phyloP scores from a whole-genome alignment of 148 eudicot species.

The Cornus kousa region DNA sequence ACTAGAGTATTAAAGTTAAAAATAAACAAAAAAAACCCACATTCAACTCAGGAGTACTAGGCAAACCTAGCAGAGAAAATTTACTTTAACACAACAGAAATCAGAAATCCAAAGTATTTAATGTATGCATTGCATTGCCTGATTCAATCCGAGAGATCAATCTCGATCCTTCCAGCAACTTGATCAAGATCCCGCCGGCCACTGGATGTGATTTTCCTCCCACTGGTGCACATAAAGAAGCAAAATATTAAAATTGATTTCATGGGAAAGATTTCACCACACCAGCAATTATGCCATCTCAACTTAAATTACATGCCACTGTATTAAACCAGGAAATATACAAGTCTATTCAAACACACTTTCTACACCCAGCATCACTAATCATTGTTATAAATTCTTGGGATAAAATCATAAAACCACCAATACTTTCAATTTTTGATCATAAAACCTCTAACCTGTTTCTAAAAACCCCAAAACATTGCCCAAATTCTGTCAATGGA shows the following conservation, averaged over 20 bases:
- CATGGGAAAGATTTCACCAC: no score
- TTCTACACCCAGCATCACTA: neutral
- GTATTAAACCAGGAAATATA: neutral
- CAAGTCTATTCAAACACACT: neutral
- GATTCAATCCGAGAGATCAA: constrained; percentile 17
- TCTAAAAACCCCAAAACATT: no score
- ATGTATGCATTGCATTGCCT: neutral
- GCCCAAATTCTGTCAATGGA: no score
- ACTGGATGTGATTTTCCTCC: constrained; percentile 59
- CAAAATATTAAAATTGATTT: neutral
- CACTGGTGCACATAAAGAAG: constrained; percentile 25
- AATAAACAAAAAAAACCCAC: no score
- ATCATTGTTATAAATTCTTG: neutral
- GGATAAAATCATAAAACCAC: no score
- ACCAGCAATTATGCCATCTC: no score
- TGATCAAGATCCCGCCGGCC: constrained; percentile 70
- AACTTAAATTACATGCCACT: neutral
- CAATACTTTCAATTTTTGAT: no score
- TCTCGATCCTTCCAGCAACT: constrained; percentile 54
- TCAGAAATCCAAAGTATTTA: neutral
- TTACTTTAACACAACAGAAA: neutral
- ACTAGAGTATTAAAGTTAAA: no score
- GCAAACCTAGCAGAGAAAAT: neutral
- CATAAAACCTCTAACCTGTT: no score
- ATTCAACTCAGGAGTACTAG: neutral